Evolutionary conservation across 129 eudicot species (phyloP).

Genomic region (Flaveria sonorensis): DNA sequence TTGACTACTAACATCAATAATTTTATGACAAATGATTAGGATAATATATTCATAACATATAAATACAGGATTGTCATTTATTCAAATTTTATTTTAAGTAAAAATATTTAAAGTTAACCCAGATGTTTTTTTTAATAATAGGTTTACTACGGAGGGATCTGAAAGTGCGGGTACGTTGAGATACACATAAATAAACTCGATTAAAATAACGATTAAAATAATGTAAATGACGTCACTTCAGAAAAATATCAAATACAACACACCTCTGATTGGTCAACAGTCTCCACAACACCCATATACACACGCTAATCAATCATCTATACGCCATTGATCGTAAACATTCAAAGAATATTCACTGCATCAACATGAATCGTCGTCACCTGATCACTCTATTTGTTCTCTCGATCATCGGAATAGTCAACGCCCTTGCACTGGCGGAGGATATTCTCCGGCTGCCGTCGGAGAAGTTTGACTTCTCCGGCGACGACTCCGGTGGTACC

Average conservation of each 20-base stretch:
- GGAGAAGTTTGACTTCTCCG: conserved; percentile 29
- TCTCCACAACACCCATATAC: conserved; percentile 21
- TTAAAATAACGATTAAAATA: too few species aligned
- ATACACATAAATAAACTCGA: too few species aligned
- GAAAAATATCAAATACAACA: not conserved
- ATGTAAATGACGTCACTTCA: too few species aligned
- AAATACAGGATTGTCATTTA: too few species aligned
- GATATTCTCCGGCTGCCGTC: conserved; percentile 68
- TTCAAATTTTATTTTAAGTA: too few species aligned
- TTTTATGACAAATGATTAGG: too few species aligned
- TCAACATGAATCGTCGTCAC: conserved; percentile 37
- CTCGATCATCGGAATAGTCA: conserved; percentile 40
- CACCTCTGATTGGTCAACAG: conserved; percentile 18
- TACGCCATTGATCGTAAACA: not conserved
- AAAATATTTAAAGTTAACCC: too few species aligned
- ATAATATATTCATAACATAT: too few species aligned
- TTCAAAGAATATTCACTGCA: conserved; percentile 12
- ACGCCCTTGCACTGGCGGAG: conserved; percentile 39
- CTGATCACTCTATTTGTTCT: conserved; percentile 40
- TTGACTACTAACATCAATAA: too few species aligned
- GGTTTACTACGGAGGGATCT: too few species aligned
- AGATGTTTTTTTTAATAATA: too few species aligned
- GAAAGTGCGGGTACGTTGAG: too few species aligned
- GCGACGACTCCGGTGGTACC: conserved; percentile 70
- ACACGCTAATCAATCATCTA: not conserved